These are phyloP conservation scores for Chaetothyriales sp. DNA, from an alignment of 2,329 filamentous ascomycete species.

Conservation along the genomic window DNA sequence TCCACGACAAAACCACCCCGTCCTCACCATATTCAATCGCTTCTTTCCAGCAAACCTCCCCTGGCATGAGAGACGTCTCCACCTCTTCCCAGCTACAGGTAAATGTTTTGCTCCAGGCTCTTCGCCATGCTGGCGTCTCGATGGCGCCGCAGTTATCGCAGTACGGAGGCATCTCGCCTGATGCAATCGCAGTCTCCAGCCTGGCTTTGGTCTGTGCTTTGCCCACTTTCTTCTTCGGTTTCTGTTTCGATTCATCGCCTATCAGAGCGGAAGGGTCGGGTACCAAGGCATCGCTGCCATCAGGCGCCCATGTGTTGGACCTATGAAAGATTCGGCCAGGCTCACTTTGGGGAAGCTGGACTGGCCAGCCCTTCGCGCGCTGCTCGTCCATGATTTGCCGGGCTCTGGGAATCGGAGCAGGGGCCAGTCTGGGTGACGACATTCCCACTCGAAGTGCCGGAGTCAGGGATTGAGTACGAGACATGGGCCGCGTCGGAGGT, in stretches of 20 bases:
- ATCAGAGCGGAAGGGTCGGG: conserved; percentile 24
- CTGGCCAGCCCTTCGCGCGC: conserved; percentile 12
- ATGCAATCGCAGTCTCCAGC: conserved; percentile 46
- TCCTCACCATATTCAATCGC: conserved; percentile 47
- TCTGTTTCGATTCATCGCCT: conserved; percentile 25
- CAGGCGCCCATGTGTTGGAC: conserved; percentile 30
- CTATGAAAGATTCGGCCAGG: conserved; percentile 30
- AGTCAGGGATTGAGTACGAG: conserved; percentile 11
- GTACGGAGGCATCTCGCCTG: conserved; percentile 71
- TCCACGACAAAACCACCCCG: conserved; percentile 50
- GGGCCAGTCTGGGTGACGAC: conserved; percentile 14
- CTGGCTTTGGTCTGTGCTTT: conserved; percentile 48
- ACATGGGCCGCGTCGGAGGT: conserved; percentile 8
- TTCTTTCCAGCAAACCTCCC: conserved; percentile 59
- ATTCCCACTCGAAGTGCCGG: conserved; percentile 6
- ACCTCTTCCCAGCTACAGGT: conserved; percentile 54
- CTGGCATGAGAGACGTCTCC: conserved; percentile 57
- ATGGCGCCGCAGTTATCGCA: conserved; percentile 91
- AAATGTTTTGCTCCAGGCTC: conserved; percentile 68
- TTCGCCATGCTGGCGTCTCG: conserved; percentile 91
- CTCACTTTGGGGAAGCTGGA: conserved; percentile 36
- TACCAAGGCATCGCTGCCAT: conserved; percentile 28
- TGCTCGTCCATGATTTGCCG: conserved; percentile 17
- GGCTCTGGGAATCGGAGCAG: conserved; percentile 14
- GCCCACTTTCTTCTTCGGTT: conserved; percentile 48